Evolutionary conservation across 352 stramenopile species (phyloP), one percentile per base, ranked within the genome.

Genomic region (Phytopythium kandeliae): DNA sequence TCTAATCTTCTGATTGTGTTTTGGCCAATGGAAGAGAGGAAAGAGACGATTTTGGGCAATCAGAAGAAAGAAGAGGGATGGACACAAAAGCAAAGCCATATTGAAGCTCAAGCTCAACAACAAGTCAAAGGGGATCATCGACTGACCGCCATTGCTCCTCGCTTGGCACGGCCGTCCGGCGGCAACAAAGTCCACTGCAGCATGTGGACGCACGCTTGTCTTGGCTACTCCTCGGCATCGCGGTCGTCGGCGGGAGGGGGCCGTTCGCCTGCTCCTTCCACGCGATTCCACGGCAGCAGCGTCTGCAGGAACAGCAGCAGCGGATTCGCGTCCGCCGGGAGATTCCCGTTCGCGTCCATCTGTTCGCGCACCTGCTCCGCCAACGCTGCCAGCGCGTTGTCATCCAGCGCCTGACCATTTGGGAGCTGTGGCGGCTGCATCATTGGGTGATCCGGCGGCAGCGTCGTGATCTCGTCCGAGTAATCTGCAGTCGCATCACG

Each of bases 241-340:
- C 15, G 19, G 12, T 51, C 46, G 31, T 41, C 30, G 30, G 28
- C 12, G 7, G 46, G 30, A 41, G 46, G 46, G 25, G 54, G 65
- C 26, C 60, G 59, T 11, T 63, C 67, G 9, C 62, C 64, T 0
- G 71, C 78, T 11, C 78, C 78, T 54, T 92, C 65, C 46, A 94
- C 73, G 54, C 77, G 78, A 58, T 94, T 94, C 84, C 84, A 94
- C 17, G 84, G 84, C 36, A 94, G 55, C 43, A 94, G 54, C 36
- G 80, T 91, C 63, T 94, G 84, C 53, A 94, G 43, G 49, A 94
- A 94, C 17, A 94, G 71, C 56, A 94, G 63, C 52, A 94, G 59
- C 53, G 84, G 84, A 38, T 94, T 92, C 26, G 81, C 77, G 34
- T 92, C 79, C 17, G 81, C 74, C 7, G 78, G 79, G 26, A 92